These are phyloP conservation scores for Microstegium vimineum DNA, from an alignment of 176 grass and related monocot species.

Conservation along the genomic window DNA sequence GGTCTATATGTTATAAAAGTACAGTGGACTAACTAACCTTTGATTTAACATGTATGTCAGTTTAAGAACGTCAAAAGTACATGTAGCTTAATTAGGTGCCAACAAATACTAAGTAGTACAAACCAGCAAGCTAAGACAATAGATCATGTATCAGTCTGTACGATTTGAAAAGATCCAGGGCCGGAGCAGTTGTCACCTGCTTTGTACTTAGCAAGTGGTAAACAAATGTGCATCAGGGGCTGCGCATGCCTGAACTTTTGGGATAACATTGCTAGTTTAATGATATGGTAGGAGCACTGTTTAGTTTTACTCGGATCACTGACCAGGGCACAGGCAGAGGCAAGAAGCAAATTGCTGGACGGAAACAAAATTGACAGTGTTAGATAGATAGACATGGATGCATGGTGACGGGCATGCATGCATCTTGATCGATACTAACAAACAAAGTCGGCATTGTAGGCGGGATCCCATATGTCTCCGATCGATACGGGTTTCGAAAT, in stretches of 20 bases:
- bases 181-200: background rate
- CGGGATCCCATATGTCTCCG: background rate
- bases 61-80: slow-evolving; percentile 13
- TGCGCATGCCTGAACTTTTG: background rate
- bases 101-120: background rate
- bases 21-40: background rate
- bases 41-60: background rate
- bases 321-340: background rate
- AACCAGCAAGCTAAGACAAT: background rate
- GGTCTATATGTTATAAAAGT: background rate
- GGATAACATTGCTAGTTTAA: background rate
- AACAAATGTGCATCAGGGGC: background rate
- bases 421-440: background rate
- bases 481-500: background rate
- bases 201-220: background rate
- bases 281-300: background rate
- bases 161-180: background rate
- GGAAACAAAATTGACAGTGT: slow-evolving; percentile 1
- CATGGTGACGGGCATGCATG: background rate
- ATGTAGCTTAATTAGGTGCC: background rate
- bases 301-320: background rate
- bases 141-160: background rate
- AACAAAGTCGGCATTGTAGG: background rate
- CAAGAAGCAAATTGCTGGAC: background rate
- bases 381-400: background rate